Conservation (phyloP, 1,284 basidiomycete genomes). For the Cystobasidium sp. region DNA sequence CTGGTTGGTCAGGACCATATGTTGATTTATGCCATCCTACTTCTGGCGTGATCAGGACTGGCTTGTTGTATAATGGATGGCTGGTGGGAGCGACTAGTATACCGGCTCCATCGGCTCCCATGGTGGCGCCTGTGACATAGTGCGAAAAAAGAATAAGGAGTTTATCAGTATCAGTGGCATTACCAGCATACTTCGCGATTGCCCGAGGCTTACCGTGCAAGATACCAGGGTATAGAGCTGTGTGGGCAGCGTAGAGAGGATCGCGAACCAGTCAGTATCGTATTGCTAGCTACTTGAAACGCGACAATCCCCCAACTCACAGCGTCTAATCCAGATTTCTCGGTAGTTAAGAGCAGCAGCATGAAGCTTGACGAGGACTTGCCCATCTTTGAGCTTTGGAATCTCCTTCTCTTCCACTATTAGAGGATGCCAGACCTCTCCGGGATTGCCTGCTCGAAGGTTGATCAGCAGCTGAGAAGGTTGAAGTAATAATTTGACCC, state of each 20-base stretch:
- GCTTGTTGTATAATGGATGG: slow-evolving; percentile 46
- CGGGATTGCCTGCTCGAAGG: slow-evolving; percentile 41
- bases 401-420: slow-evolving; percentile 21
- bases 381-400: slow-evolving; percentile 39
- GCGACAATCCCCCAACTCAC: slow-evolving; percentile 20
- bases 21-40: slow-evolving; percentile 47
- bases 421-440: slow-evolving; percentile 45
- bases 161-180: background rate
- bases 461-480: no score
- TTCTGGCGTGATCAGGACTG: slow-evolving; percentile 49
- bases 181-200: background rate
- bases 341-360: slow-evolving; percentile 51
- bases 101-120: slow-evolving; percentile 53
- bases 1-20: slow-evolving; percentile 47
- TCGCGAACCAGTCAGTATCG: background rate
- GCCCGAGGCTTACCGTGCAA: slow-evolving; percentile 34
- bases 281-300: background rate
- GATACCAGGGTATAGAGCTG: slow-evolving; percentile 52
- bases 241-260: background rate
- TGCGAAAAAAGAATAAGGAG: background rate
- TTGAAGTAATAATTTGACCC: background rate
- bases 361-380: slow-evolving; percentile 51
- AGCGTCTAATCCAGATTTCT: slow-evolving; percentile 52
- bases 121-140: slow-evolving; percentile 42
- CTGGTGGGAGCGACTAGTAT: slow-evolving; percentile 45